Evolutionary conservation across 2,329 filamentous ascomycete species (phyloP), one percentile per base, ranked within the genome.

Genomic region (Orbilia quercus): DNA sequence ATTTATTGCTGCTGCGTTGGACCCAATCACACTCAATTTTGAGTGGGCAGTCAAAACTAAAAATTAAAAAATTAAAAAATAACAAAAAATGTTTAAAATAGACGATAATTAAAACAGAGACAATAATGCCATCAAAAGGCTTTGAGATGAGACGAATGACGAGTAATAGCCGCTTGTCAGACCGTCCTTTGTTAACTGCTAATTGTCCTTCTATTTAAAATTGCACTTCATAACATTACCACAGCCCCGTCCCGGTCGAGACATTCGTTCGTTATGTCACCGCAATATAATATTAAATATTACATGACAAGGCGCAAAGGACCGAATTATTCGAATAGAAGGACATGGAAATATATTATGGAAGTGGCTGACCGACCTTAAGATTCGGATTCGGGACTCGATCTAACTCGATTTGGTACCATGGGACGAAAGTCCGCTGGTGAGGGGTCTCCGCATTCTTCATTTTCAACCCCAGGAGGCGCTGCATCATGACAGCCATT

Each of bases 11-110:
- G 51, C 45, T 67, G 54, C 18, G 62, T 51, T 34, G 45, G 62
- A 31, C 44, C 48, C 23, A 64, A 58, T 58, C 28, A 25, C 60
- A 65, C 60, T 51, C n/a, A n/a, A n/a, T n/a, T 59, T 67, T 67
- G 22, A 16, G 42, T 50, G 62, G 22, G 48, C 34, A 53, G 31
- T 18, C 7, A 9, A 23, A 44, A 53, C n/a, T n/a, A n/a, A n/a
- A 44, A 51, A 42, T 36, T 16, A 44, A 58, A 65, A 65, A 57
- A 55, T 55, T 36, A 48, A 42, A 45, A 54, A 40, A 40, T 25
- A 47, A 47, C 23, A 22, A 42, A 40, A 42, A 40, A 34, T 25
- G 7, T 50, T 28, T 1, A 50, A 25, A 50, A 23, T 34, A 51
- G n/a, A n/a, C n/a, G n/a, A n/a, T n/a, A 51, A 34, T 51, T 50